Conservation (phyloP, 2,329 filamentous ascomycete species). For the Cryphonectria radicalis region DNA sequence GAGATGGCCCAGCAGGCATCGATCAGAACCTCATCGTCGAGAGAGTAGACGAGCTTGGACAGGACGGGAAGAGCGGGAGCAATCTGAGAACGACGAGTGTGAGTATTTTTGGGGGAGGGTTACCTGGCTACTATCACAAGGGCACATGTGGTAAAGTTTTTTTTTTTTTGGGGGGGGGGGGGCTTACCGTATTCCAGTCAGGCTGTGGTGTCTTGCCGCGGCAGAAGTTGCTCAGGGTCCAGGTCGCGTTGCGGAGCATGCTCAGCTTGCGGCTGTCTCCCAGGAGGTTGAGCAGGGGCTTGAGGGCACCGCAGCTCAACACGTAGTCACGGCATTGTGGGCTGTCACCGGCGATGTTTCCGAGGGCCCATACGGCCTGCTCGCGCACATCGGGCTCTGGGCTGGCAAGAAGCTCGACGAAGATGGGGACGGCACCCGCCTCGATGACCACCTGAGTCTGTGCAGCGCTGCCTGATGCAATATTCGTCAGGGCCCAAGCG, state of each 20-base stretch:
- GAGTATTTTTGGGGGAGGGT: conserved; percentile 14
- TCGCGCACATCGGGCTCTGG: conserved; percentile 97
- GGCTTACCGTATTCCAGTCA: conserved; percentile 90
- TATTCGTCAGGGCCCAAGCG: conserved; percentile 98
- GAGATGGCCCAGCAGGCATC: conserved; percentile 99
- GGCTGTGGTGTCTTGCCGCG: conserved; percentile 99
- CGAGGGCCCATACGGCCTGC: conserved; percentile 97
- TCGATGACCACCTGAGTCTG: conserved; percentile 99
- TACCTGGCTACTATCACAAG: background rate
- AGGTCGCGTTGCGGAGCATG: conserved; percentile 98
- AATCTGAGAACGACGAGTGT: conserved; percentile 64
- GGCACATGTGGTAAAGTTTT: background rate
- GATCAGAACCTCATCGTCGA: conserved; percentile 97
- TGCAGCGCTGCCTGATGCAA: conserved; percentile 93
- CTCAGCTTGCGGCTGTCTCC: conserved; percentile 98
- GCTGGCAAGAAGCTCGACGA: conserved; percentile 93
- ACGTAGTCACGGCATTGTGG: conserved; percentile 97
- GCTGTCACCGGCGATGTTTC: conserved; percentile 98
- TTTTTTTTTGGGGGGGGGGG: background rate
- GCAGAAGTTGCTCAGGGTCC: conserved; percentile 99
- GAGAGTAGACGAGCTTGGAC: conserved; percentile 95
- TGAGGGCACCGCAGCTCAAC: conserved; percentile 85
- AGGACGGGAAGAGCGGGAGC: conserved; percentile 92
- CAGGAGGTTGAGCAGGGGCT: conserved; percentile 84
- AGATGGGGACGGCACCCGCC: conserved; percentile 96